Base-by-base conservation (phyloP, 2,329 filamentous ascomycete species). In the Aspergillus ruber region DNA sequence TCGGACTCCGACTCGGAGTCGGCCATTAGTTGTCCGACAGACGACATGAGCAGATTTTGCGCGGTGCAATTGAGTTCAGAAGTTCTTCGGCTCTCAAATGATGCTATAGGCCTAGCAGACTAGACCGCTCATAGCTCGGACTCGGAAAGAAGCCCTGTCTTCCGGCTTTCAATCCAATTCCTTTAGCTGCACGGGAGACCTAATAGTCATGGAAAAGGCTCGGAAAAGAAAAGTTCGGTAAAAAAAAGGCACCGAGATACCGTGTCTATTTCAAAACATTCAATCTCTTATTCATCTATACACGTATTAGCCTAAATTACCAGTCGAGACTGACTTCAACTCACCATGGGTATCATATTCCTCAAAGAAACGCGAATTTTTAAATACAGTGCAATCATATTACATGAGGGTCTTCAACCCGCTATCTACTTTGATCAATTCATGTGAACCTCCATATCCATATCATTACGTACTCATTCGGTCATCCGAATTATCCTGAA, bases 401-500 rank as follows among this genome's bases (percentile, higher is more conserved):
- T 29, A 29, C 25, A 29, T 27, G 25, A 29, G 25, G 25, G 25
- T 29, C 10, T 29, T 4, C 10, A 29, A 29, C 25, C 25, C 25
- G 10, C 25, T 29, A 29, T 29, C 9, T 29, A 29, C 25, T 29
- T 29, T 29, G 25, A 12, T 29, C 4, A 12, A 29, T 10, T 29
- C 25, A 35, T 42, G 27, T 15, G 36, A 29, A 8, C 48, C 32
- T 48, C 42, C 44, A 35, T 18, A 44, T 45, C 23, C 44, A 44
- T 46, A 41, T 10, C 23, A 29, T 59, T 48, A 61, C 29, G 45
- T 53, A 41, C 53, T 53, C 50, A 57, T 58, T 4, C 44, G 32
- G 33, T 58, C 56, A 33, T 56, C 58, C 0, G 52, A 27, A 3
- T 52, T 53, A 6, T 63, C 64, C 27, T 63, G 64, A 47, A 71